Conservation (phyloP, 805 yeast species). For the Zygosaccharomyces siamensis region DNA sequence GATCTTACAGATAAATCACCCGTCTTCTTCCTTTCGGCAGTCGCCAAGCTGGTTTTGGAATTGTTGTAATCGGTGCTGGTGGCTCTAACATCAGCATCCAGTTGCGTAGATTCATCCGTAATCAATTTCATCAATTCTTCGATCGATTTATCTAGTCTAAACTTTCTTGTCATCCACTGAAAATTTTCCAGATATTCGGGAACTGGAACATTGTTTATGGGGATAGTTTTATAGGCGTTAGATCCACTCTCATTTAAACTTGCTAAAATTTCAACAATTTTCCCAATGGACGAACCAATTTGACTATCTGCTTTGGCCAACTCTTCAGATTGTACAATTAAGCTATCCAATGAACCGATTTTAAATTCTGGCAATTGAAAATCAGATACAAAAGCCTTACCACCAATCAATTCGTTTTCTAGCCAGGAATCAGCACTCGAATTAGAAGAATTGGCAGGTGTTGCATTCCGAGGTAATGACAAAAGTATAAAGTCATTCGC, state of each 20-base stretch:
- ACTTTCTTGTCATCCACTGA: conserved; percentile 85
- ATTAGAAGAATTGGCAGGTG: conserved; percentile 47
- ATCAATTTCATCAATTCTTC: conserved; percentile 66
- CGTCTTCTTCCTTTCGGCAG: conserved; percentile 87
- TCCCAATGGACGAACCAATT: conserved; percentile 60
- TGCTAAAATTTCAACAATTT: conserved; percentile 69
- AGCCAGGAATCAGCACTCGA: conserved; percentile 46
- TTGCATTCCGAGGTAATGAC: conserved; percentile 50
- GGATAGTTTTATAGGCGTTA: conserved; percentile 47
- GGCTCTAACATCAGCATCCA: conserved; percentile 81
- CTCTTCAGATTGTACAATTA: conserved; percentile 89
- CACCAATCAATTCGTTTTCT: conserved; percentile 50
- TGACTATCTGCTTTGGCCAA: conserved; percentile 77
- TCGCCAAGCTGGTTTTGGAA: conserved; percentile 76
- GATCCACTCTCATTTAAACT: conserved; percentile 42
- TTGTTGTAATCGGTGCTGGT: conserved; percentile 69
- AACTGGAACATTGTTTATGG: conserved; percentile 45
- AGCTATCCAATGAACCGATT: conserved; percentile 88
- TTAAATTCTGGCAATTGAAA: conserved; percentile 78
- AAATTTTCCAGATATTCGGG: conserved; percentile 67
- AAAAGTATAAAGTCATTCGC: conserved; percentile 43
- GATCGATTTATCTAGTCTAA: conserved; percentile 77
- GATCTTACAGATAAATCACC: conserved; percentile 93
- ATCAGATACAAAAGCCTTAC: conserved; percentile 51
- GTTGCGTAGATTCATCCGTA: conserved; percentile 69